Conservation (phyloP, 768 basidiomycete genomes). For the Termitomyces sp. region DNA sequence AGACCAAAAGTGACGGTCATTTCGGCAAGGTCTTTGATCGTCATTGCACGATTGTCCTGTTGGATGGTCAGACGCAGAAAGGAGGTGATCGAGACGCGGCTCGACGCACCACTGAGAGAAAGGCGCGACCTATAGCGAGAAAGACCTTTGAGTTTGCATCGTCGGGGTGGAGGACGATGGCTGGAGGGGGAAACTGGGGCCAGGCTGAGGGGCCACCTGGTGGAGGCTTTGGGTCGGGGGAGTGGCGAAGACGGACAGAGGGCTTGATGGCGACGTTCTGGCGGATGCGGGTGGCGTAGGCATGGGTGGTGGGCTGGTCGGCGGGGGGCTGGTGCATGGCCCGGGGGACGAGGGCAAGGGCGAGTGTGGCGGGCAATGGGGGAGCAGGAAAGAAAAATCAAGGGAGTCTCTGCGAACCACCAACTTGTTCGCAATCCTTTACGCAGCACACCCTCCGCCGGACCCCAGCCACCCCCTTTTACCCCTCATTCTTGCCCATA, state of each 20-base stretch:
- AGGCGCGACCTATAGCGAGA: constrained; percentile 68
- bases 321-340: constrained; percentile 13
- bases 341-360: not conserved
- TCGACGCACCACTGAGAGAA: constrained; percentile 67
- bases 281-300: constrained; percentile 56
- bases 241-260: constrained; percentile 47
- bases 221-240: constrained; percentile 32
- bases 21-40: constrained; percentile 82
- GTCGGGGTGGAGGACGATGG: constrained; percentile 70
- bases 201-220: constrained; percentile 22
- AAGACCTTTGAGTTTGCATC: constrained; percentile 73
- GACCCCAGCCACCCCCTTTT: constrained; percentile 14
- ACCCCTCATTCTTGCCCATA: constrained; percentile 13
- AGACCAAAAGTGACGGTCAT: constrained; percentile 64
- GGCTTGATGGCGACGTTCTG: constrained; percentile 53
- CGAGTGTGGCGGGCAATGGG: constrained; percentile 14
- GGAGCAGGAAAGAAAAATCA: constrained; percentile 29
- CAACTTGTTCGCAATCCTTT: constrained; percentile 11
- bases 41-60: constrained; percentile 81
- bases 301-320: constrained; percentile 25
- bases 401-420: constrained; percentile 12
- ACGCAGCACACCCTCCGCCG: constrained; percentile 16
- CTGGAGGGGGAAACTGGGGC: constrained; percentile 56
- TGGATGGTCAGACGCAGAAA: constrained; percentile 15
- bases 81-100: constrained; percentile 19